Percentiles rank a stretch among this genome's conserved stretches.
phyloP scores from a whole-genome alignment of 768 basidiomycete species.

The Podaxis sp. region DNA sequence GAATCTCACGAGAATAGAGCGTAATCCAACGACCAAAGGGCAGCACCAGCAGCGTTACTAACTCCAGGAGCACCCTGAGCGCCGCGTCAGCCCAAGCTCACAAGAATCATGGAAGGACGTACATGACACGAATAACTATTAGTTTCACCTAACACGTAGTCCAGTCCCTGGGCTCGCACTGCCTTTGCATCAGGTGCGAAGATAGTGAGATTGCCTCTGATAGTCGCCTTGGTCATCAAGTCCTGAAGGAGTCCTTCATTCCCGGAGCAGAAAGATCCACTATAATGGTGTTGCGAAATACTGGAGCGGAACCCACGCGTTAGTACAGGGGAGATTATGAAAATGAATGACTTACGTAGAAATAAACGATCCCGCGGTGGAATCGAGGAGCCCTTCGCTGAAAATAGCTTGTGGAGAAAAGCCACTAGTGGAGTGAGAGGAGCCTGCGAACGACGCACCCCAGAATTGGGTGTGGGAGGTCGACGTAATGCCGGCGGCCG shows the following conservation, averaged over 20 bases:
- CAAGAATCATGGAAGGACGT: conserved; percentile 17
- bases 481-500: conserved; percentile 35
- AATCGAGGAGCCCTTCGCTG: conserved; percentile 46
- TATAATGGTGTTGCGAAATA: conserved; percentile 57
- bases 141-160: conserved; percentile 65
- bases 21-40: conserved; percentile 70
- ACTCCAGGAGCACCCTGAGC: conserved; percentile 50
- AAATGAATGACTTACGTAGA: conserved; percentile 40
- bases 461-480: conserved; percentile 44
- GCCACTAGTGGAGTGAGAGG: conserved; percentile 43
- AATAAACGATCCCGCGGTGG: conserved; percentile 48
- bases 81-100: not conserved
- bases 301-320: conserved; percentile 26
- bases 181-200: conserved; percentile 57
- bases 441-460: conserved; percentile 49
- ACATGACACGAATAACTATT: conserved; percentile 52
- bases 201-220: conserved; percentile 54
- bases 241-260: conserved; percentile 54
- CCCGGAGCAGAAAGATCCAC: conserved; percentile 64
- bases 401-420: conserved; percentile 68
- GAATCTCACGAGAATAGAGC: conserved; percentile 49
- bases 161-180: conserved; percentile 42
- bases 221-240: conserved; percentile 62
- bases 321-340: not conserved
- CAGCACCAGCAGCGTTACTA: conserved; percentile 70